Evolutionary conservation across 345 rosid species (phyloP).

Genomic region (Excoecaria agallocha): DNA sequence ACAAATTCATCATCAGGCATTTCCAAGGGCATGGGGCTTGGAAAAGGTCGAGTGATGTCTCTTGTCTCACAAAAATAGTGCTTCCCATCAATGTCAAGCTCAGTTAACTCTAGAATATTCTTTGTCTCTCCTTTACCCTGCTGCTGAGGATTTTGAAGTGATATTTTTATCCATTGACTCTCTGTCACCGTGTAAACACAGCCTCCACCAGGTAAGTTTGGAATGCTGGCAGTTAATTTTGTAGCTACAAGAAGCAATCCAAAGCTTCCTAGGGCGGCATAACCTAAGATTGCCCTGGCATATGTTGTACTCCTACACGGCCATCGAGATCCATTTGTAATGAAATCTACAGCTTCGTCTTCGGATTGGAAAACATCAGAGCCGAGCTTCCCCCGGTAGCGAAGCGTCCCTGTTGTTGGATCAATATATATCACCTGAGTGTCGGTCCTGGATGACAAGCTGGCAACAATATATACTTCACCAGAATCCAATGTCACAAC

Average conservation of each 20-base stretch:
- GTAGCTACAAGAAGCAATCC: constrained; percentile 89
- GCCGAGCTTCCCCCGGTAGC: constrained; percentile 65
- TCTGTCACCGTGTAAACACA: constrained; percentile 74
- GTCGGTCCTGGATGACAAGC: constrained; percentile 57
- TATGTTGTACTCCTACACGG: constrained; percentile 40
- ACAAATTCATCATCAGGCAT: constrained; percentile 89
- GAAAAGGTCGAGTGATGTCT: constrained; percentile 87
- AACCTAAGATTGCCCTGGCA: constrained; percentile 81
- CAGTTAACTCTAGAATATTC: constrained; percentile 81
- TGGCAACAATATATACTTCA: constrained; percentile 71
- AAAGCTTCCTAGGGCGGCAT: constrained; percentile 75
- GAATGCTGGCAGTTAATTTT: constrained; percentile 64
- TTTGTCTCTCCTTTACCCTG: constrained; percentile 88
- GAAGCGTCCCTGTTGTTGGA: constrained; percentile 77
- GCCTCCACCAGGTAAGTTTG: constrained; percentile 89
- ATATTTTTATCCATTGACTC: constrained; percentile 85
- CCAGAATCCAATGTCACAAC: constrained; percentile 66
- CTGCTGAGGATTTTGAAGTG: constrained; percentile 73
- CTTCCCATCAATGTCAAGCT: constrained; percentile 91
- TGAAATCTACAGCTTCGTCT: constrained; percentile 69
- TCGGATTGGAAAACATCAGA: constrained; percentile 67
- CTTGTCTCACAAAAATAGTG: constrained; percentile 90
- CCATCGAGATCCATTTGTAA: constrained; percentile 68
- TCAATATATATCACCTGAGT: constrained; percentile 85
- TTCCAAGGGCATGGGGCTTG: constrained; percentile 67